phyloP scores from a whole-genome alignment of 139 green algal species.

The Micractinium conductrix region DNA sequence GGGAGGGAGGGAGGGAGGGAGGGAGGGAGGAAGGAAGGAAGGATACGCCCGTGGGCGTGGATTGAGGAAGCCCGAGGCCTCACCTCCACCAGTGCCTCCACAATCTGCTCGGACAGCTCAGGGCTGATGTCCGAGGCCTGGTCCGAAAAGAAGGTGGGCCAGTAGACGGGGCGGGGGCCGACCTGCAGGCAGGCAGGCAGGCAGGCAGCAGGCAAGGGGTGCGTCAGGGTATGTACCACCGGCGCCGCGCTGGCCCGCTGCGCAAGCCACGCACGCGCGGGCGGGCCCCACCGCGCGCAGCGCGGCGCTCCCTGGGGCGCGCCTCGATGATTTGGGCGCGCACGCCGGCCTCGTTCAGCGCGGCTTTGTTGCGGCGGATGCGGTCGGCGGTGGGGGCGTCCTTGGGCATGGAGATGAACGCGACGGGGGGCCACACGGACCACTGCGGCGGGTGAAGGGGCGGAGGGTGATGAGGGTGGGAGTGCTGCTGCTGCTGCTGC shows the following conservation, averaged over 20 bases:
- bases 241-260: too few relatives aligned
- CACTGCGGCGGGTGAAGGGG: neutral
- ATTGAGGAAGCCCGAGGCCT: neutral
- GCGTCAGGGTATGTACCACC: too few relatives aligned
- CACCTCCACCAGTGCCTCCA: neutral
- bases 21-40: neutral
- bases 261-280: too few relatives aligned
- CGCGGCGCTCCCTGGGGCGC: neutral
- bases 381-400: neutral
- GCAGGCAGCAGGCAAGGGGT: too few relatives aligned
- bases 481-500: too few relatives aligned
- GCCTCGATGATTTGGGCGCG: neutral
- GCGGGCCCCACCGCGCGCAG: too few relatives aligned
- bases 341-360: neutral
- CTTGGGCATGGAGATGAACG: neutral
- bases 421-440: neutral
- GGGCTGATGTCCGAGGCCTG: neutral
- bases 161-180: neutral
- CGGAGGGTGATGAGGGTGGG: too few relatives aligned
- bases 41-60: neutral
- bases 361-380: neutral
- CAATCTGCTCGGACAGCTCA: neutral
- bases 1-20: too few relatives aligned
- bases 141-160: slow-evolving; percentile 13
- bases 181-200: neutral